Conservation (phyloP, 768 basidiomycete genomes). For the Podaxis sp. region DNA sequence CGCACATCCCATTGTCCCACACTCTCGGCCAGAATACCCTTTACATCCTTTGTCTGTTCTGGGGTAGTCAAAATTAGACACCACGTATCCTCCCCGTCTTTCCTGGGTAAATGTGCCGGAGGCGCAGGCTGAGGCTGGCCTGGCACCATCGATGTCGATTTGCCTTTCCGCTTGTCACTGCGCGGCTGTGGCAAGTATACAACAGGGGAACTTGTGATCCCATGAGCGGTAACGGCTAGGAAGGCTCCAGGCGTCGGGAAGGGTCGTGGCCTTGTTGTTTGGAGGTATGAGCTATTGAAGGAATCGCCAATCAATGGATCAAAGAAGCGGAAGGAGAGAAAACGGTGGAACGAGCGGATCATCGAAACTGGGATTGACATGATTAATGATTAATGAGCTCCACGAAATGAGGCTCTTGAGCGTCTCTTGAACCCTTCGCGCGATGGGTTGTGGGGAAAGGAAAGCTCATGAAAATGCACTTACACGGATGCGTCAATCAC, state of each 20-base stretch:
- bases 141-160: slow-evolving; percentile 18
- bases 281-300: slow-evolving; percentile 4
- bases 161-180: slow-evolving; percentile 9
- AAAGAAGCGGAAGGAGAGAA: background rate
- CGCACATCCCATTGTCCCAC: slow-evolving; percentile 34
- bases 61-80: slow-evolving; percentile 33
- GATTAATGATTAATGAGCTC: background rate
- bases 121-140: slow-evolving; percentile 18
- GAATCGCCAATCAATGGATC: slow-evolving; percentile 9
- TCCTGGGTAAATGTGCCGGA: slow-evolving; percentile 40
- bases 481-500: slow-evolving; percentile 45
- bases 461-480: slow-evolving; percentile 13
- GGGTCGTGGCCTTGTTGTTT: background rate
- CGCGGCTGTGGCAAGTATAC: slow-evolving; percentile 39
- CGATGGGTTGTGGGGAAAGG: background rate
- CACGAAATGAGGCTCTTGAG: background rate
- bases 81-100: slow-evolving; percentile 52
- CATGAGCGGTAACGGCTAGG: slow-evolving; percentile 41
- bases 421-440: background rate
- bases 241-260: slow-evolving; percentile 23
- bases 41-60: slow-evolving; percentile 8
- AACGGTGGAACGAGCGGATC: background rate
- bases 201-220: slow-evolving; percentile 36
- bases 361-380: background rate
- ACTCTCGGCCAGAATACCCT: slow-evolving; percentile 45